A percentile compares a stretch with the other conserved stretches of the same genome.
Evolutionary conservation across 805 yeast genomes (phyloP).

Genomic region (Yamadazyma tumulicola): DNA sequence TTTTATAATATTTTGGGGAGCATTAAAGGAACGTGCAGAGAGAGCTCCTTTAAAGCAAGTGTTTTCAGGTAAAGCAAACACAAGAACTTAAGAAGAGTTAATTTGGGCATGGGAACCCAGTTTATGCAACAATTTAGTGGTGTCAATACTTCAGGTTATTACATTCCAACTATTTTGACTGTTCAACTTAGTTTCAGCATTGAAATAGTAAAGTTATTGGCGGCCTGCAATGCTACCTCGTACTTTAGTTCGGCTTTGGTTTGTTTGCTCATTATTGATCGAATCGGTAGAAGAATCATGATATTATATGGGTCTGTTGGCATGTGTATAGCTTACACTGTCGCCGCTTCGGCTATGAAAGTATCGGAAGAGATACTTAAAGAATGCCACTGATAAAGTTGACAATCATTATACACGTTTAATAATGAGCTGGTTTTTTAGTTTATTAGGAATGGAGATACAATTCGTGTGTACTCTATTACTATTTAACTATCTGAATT

Average conservation of each 20-base stretch:
- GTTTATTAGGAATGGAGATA: too few relatives aligned
- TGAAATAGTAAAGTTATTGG: slow-evolving; percentile 24
- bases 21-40: slow-evolving; percentile 45
- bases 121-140: slow-evolving; percentile 90
- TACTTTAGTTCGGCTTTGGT: slow-evolving; percentile 35
- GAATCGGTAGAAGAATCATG: slow-evolving; percentile 60
- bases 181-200: slow-evolving; percentile 19
- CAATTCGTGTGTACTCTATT: too few relatives aligned
- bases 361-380: slow-evolving; percentile 18
- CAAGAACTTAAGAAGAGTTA: slow-evolving; percentile 21
- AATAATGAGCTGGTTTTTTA: too few relatives aligned
- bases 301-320: slow-evolving; percentile 58
- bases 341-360: slow-evolving; percentile 40
- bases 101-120: slow-evolving; percentile 66
- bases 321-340: slow-evolving; percentile 46
- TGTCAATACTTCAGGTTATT: slow-evolving; percentile 84
- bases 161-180: slow-evolving; percentile 78
- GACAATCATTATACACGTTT: too few relatives aligned
- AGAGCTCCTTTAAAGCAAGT: slow-evolving; percentile 59
- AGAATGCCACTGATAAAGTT: too few relatives aligned
- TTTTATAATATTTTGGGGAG: slow-evolving; percentile 23
- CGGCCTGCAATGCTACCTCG: slow-evolving; percentile 38
- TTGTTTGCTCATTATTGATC: slow-evolving; percentile 35
- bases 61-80: slow-evolving; percentile 10
- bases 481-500: too few relatives aligned